Conservation (phyloP, 192 early-diverging fungal species). For the Gorgonomyces haynaldii region DNA sequence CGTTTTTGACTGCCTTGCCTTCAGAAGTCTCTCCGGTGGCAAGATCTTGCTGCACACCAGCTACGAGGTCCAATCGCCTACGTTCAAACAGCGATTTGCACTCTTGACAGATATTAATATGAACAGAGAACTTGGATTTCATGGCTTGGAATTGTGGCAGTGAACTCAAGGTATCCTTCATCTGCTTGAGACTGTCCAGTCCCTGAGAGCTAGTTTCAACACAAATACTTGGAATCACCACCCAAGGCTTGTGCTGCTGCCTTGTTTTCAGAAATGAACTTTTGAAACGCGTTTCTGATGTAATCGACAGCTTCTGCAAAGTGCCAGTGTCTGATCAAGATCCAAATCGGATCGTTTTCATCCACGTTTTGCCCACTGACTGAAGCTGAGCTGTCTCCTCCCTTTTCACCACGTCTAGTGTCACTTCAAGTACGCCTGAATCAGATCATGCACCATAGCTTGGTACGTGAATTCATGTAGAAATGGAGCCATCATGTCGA, state of each 20-base stretch:
- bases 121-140: constrained; percentile 70
- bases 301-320: constrained; percentile 68
- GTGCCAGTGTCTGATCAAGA: constrained; percentile 63
- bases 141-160: constrained; percentile 79
- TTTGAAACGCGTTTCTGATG: constrained; percentile 61
- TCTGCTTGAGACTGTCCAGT: constrained; percentile 60
- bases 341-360: constrained; percentile 68
- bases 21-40: constrained; percentile 71
- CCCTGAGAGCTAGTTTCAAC: constrained; percentile 21
- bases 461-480: constrained; percentile 99
- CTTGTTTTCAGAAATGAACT: constrained; percentile 69
- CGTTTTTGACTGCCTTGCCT: constrained; percentile 51
- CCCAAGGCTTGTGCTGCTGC: constrained; percentile 34
- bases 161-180: constrained; percentile 76
- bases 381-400: constrained; percentile 38
- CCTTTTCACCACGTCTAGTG: constrained; percentile 44
- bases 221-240: constrained; percentile 5
- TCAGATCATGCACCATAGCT: constrained; percentile 91
- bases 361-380: no score
- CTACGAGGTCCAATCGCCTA: constrained; percentile 53
- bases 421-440: no score
- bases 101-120: constrained; percentile 76
- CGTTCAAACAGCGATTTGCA: constrained; percentile 66
- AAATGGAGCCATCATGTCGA: constrained; percentile 82
- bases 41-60: constrained; percentile 70